Evolutionary conservation across 2,329 filamentous ascomycete species (phyloP).

Genomic region (Aspergillus nomiae): DNA sequence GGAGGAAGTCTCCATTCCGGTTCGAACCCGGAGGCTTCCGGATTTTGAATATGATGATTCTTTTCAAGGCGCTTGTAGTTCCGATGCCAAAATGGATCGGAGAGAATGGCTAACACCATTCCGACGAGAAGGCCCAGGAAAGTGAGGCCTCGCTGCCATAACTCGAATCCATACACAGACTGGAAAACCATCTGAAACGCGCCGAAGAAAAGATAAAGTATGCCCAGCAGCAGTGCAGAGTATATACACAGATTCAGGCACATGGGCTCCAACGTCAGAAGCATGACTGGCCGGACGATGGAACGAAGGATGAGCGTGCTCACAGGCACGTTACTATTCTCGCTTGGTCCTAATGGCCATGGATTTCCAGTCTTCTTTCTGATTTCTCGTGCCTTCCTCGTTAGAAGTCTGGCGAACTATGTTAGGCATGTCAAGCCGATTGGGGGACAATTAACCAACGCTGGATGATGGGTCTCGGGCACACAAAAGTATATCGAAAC

Average conservation of each 20-base stretch:
- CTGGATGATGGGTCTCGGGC: conserved; percentile 80
- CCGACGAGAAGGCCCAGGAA: conserved; percentile 64
- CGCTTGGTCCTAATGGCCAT: conserved; percentile 78
- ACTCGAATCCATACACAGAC: conserved; percentile 71
- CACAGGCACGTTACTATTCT: conserved; percentile 69
- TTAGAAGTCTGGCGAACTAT: conserved; percentile 54
- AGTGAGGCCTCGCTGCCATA: conserved; percentile 75
- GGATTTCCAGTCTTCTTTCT: conserved; percentile 73
- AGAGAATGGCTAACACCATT: conserved; percentile 47
- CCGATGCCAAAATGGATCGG: conserved; percentile 50
- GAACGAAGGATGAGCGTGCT: conserved; percentile 59
- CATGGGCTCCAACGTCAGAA: conserved; percentile 83
- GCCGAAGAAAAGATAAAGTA: conserved; percentile 88
- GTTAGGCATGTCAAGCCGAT: conserved; percentile 45
- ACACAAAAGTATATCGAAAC: conserved; percentile 69
- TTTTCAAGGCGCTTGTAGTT: conserved; percentile 47
- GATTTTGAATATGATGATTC: conserved; percentile 36
- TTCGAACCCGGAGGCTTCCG: conserved; percentile 59
- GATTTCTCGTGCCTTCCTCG: conserved; percentile 68
- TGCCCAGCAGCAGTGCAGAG: conserved; percentile 78
- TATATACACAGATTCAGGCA: conserved; percentile 78
- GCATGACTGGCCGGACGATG: conserved; percentile 71
- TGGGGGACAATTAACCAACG: conserved; percentile 27
- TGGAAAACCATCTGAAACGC: conserved; percentile 81
- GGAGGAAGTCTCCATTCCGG: conserved; percentile 85